These are phyloP conservation scores for Aspergillus carlsbadensis DNA, from an alignment of 495 filamentous ascomycete genomes.

Conservation along the genomic window DNA sequence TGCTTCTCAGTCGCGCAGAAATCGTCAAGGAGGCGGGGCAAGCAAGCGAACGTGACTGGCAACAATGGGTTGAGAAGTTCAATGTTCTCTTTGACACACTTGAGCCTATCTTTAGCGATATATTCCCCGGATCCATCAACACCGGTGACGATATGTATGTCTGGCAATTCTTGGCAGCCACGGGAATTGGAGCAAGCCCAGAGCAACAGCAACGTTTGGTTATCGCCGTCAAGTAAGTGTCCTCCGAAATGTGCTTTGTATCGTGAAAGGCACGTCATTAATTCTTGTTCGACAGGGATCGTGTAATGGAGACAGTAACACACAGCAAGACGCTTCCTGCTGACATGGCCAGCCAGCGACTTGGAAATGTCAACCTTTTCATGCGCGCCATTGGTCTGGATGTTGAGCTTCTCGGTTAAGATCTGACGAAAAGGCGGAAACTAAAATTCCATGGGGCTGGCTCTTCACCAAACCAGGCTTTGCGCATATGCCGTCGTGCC, in stretches of 20 bases:
- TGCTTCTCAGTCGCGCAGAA: constrained; percentile 92
- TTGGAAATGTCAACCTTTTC: constrained; percentile 94
- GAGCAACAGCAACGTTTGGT: constrained; percentile 94
- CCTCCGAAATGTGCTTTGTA: neutral
- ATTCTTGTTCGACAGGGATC: constrained; percentile 55
- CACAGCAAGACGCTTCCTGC: constrained; percentile 84
- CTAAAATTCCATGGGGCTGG: neutral
- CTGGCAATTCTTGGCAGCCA: constrained; percentile 95
- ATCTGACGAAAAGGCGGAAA: neutral
- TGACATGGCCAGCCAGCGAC: constrained; percentile 74
- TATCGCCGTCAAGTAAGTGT: constrained; percentile 80
- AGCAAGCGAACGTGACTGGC: constrained; percentile 69
- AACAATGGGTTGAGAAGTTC: constrained; percentile 80
- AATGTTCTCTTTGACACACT: constrained; percentile 82
- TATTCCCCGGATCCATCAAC: constrained; percentile 84
- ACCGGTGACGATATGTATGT: constrained; percentile 89
- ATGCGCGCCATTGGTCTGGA: constrained; percentile 98
- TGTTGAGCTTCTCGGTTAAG: constrained; percentile 83
- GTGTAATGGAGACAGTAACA: constrained; percentile 92
- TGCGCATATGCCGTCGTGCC: neutral
- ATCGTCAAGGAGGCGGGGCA: constrained; percentile 78
- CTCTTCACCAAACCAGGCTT: neutral
- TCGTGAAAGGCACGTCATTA: constrained; percentile 12
- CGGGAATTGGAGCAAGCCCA: constrained; percentile 86
- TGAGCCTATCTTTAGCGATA: constrained; percentile 74